Percentiles rank a stretch among this genome's conserved stretches.
Conservation (phyloP, 108 stramenopile species). For the Skeletonema menzelii region DNA sequence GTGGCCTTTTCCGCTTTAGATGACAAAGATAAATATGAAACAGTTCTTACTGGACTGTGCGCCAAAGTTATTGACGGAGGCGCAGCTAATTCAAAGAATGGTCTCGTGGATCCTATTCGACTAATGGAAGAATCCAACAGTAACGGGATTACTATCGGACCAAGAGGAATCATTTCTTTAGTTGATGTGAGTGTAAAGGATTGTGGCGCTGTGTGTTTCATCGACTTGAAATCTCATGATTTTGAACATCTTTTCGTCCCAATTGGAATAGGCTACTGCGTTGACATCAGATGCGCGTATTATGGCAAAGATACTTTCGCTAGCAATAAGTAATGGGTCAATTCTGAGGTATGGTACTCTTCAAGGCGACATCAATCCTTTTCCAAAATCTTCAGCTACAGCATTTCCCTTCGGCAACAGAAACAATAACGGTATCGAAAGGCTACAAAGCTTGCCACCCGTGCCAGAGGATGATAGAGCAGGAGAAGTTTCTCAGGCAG, state of each 20-base stretch:
- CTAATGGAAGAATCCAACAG: constrained; percentile 84
- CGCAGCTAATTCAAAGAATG: constrained; percentile 16
- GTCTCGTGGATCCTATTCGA: constrained; percentile 70
- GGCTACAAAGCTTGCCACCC: constrained; percentile 52
- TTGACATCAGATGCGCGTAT: constrained; percentile 67
- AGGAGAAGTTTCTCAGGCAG: constrained; percentile 73
- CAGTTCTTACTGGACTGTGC: constrained; percentile 84
- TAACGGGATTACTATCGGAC: constrained; percentile 59
- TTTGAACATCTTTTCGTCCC: neutral
- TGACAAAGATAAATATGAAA: constrained; percentile 85
- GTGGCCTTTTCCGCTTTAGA: constrained; percentile 70
- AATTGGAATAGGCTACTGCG: constrained; percentile 59
- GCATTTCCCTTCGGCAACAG: constrained; percentile 48
- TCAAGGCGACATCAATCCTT: constrained; percentile 52
- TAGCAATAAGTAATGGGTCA: constrained; percentile 58
- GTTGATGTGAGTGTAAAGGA: constrained; percentile 70
- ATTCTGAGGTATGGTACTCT: constrained; percentile 64
- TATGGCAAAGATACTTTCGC: constrained; percentile 62
- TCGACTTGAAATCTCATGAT: neutral
- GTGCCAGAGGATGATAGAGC: constrained; percentile 85
- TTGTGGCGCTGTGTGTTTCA: neutral
- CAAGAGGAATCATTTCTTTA: constrained; percentile 72
- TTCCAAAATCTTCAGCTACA: constrained; percentile 44
- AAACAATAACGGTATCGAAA: constrained; percentile 45
- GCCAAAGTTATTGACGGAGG: constrained; percentile 76